Base-by-base conservation (phyloP, 1,284 basidiomycete species). In the Puccinia polysora region DNA sequence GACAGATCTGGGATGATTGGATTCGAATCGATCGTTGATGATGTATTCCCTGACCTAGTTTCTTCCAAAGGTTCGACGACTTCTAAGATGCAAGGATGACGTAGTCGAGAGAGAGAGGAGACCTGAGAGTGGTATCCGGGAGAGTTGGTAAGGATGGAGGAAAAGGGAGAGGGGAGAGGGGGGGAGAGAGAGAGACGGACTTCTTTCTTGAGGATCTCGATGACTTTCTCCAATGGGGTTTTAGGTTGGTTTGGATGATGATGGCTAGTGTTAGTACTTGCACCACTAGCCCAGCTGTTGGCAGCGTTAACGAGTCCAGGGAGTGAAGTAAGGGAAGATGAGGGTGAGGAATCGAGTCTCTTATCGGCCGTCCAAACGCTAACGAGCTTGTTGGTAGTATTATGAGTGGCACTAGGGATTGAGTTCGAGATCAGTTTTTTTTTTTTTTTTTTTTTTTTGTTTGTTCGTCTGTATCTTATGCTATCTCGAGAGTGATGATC, bases 21-120 rank as follows among this genome's bases (percentile, higher is more conserved):
- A n/a, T n/a, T n/a, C 28, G 18, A 30, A 36, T 14, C 6, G 38
- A 6, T 25, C n/a, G n/a, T n/a, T n/a, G n/a, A n/a, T 18, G 6
- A 36, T n/a, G 53, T 71, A n/a, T 14, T 25, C 8, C 1, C 28
- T 6, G 32, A 80, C 73, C 93, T 84, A 0, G 92, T 89, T 79
- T 98, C 95, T 80, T 97, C 94, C 53, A 97, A 82, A 20, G 95
- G 94, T 81, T 98, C 95, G 28, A 96, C 92, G 86, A 97, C 91
- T 81, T 98, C 95, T 86, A 98, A 83, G 69, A 98, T 88, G 75
- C 90, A 95, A 1, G 95, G 95, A 81, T 98, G 95, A 28, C 95
- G 84, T 53, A 98, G 82, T 74, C 89, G 86, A 23, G 90, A 87
- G 28, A 97, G 82, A 0, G 91, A 88, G 62, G 89, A 86, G 2